Evolutionary conservation across 1,139 yeast species (phyloP).

Genomic region (Candida tetrigidarum): DNA sequence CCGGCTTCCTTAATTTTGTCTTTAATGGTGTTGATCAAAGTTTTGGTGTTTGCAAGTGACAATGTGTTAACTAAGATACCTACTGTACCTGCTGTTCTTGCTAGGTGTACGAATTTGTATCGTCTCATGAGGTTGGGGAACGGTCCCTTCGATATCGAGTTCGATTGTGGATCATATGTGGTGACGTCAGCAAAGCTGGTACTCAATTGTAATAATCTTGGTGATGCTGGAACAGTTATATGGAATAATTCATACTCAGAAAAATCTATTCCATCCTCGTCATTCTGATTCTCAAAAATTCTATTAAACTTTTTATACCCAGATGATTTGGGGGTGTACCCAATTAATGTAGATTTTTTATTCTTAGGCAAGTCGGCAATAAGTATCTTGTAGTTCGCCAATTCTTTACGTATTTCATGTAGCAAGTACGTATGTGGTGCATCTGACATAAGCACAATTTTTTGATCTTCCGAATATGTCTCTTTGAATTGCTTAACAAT

Average conservation of each 20-base stretch:
- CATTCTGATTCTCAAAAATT: constrained; percentile 16
- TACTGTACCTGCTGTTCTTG: constrained; percentile 88
- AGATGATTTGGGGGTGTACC: constrained; percentile 30
- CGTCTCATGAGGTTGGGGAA: constrained; percentile 81
- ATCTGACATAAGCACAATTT: constrained; percentile 67
- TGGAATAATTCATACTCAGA: constrained; percentile 63
- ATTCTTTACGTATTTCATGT: constrained; percentile 29
- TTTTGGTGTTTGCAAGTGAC: constrained; percentile 72
- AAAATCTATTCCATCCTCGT: constrained; percentile 33
- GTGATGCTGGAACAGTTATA: constrained; percentile 74
- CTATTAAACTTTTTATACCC: constrained; percentile 12
- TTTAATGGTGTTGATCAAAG: constrained; percentile 62
- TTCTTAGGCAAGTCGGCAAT: constrained; percentile 51
- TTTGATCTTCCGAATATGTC: constrained; percentile 36
- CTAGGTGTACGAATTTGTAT: constrained; percentile 83
- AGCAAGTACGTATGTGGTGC: constrained; percentile 59
- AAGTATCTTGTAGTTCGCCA: constrained; percentile 49
- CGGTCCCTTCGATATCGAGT: constrained; percentile 53
- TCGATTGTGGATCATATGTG: constrained; percentile 44
- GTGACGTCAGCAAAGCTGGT: constrained; percentile 66
- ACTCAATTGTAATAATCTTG: constrained; percentile 73
- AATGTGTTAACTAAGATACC: constrained; percentile 91
- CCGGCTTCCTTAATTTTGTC: constrained; percentile 71
- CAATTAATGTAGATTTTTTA: constrained; percentile 43
- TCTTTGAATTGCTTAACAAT: constrained; percentile 40